Evolutionary conservation across 2,329 filamentous ascomycete species (phyloP), one percentile per base, ranked within the genome.

Genomic region (Monilinia fructigena): DNA sequence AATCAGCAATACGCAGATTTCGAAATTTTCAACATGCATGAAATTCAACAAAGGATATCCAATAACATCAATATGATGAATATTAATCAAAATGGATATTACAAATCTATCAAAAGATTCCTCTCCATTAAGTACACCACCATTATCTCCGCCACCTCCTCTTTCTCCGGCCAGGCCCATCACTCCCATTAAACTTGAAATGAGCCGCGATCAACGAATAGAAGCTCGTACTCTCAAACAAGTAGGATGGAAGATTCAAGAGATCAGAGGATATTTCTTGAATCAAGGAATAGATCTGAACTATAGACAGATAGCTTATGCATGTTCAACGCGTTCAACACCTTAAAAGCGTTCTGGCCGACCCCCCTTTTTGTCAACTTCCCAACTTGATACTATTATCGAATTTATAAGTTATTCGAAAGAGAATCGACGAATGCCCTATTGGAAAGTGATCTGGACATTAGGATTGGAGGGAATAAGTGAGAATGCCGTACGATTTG

Each of bases 281-380:
- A 68, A 66, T 61, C 65, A 60, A 64, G 38, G 28, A n/a, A 56
- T 64, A 47, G 11, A n/a, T 18, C 38, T 66, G 50, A 45, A 70
- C 70, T 73, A 69, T 47, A 47, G 16, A 20, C 6, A 47, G 14
- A 47, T 47, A 47, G 18, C 14, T 18, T 47, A 47, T 47, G 4
- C 18, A 18, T 47, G 4, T 18, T 14, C 16, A 47, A 47, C 14
- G 6, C 6, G 6, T 31, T 31, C 31, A 31, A 31, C 6, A 31
- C 2, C 2, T 31, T 2, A 31, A 31, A 31, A 47, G 42, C 16
- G 16, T 47, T 47, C 42, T 7, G 3, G 18, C 18, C 6, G 3
- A 47, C 6, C 42, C 3, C 6, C 6, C 18, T 1, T 47, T 47
- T 47, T 47, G 18, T 14, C 18, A 18, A 18, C 16, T 47, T 47